Percentiles rank a stretch among this genome's conserved stretches.
phyloP scores from a whole-genome alignment of 108 stramenopile genomes.

The Ochromonas danica region DNA sequence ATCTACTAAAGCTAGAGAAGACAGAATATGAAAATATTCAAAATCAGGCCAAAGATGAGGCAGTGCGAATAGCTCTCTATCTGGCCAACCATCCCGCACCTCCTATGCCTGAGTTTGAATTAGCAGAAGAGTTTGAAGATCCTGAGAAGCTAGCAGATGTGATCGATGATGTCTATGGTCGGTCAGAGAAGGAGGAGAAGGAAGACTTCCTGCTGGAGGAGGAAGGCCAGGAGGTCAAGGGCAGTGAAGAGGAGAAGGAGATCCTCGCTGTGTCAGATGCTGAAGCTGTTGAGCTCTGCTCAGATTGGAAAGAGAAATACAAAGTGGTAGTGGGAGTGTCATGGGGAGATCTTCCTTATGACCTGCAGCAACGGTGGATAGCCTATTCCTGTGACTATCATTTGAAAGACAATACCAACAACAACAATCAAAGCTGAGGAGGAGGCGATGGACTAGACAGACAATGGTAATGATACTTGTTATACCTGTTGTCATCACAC shows the following conservation, averaged over 20 bases:
- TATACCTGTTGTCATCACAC: too few species aligned
- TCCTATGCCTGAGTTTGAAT: conserved; percentile 8
- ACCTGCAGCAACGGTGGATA: conserved; percentile 29
- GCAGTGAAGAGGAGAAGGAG: background rate
- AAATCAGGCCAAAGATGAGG: conserved; percentile 28
- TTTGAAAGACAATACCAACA: conserved; percentile 6
- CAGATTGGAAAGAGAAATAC: conserved; percentile 25
- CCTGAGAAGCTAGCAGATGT: conserved; percentile 17
- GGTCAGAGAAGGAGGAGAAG: background rate
- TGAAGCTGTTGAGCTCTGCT: conserved; percentile 8
- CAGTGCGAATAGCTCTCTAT: background rate
- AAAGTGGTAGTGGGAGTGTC: conserved; percentile 33
- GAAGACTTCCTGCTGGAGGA: background rate
- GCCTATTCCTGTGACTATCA: conserved; percentile 32
- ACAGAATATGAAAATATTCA: background rate
- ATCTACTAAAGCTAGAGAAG: background rate
- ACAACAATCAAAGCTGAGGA: too few species aligned
- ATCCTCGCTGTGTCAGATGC: background rate
- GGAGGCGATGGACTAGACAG: too few species aligned
- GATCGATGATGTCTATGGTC: conserved; percentile 19
- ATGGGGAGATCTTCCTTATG: conserved; percentile 36
- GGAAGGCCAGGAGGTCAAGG: background rate
- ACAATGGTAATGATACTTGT: too few species aligned
- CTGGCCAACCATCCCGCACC: conserved; percentile 23
- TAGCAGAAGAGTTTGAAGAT: conserved; percentile 7